Evolutionary conservation across 2,329 filamentous ascomycete species (phyloP).

Genomic region (Exophiala aquamarina): DNA sequence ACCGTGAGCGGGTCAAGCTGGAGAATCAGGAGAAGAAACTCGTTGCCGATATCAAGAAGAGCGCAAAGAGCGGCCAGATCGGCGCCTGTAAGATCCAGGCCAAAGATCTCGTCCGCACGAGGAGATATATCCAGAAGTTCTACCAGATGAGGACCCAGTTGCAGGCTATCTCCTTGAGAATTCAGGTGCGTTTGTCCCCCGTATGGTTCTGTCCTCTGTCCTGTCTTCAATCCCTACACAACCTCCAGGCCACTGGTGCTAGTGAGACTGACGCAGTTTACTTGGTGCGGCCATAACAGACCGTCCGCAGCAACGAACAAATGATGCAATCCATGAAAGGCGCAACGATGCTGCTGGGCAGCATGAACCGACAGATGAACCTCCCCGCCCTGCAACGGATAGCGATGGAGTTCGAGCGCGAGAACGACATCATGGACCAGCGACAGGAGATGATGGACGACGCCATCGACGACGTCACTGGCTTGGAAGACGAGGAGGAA

Average conservation of each 20-base stretch:
- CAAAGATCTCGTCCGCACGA: slow-evolving; percentile 90
- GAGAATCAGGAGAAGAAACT: slow-evolving; percentile 99
- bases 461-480: slow-evolving; percentile 94
- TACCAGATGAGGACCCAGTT: slow-evolving; percentile 97
- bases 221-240: too few species aligned
- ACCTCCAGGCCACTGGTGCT: too few species aligned
- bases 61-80: slow-evolving; percentile 96
- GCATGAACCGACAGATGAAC: slow-evolving; percentile 98
- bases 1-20: slow-evolving; percentile 90
- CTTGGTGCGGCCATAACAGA: slow-evolving; percentile 53
- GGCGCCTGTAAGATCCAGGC: slow-evolving; percentile 98
- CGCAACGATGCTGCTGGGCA: slow-evolving; percentile 85
- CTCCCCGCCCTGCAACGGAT: slow-evolving; percentile 92
- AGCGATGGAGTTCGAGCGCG: slow-evolving; percentile 97
- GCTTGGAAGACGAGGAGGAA: slow-evolving; percentile 86
- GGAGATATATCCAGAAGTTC: slow-evolving; percentile 91
- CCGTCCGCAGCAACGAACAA: slow-evolving; percentile 95
- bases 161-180: slow-evolving; percentile 90
- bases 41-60: slow-evolving; percentile 94
- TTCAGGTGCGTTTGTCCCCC: slow-evolving; percentile 68
- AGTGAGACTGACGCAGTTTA: background rate
- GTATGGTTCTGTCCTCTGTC: too few species aligned
- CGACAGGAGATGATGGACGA: slow-evolving; percentile 99
- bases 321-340: slow-evolving; percentile 99
- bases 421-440: slow-evolving; percentile 99